Conservation (phyloP, 371 early-diverging fungal genomes). For the Lichtheimia hyalospora region DNA sequence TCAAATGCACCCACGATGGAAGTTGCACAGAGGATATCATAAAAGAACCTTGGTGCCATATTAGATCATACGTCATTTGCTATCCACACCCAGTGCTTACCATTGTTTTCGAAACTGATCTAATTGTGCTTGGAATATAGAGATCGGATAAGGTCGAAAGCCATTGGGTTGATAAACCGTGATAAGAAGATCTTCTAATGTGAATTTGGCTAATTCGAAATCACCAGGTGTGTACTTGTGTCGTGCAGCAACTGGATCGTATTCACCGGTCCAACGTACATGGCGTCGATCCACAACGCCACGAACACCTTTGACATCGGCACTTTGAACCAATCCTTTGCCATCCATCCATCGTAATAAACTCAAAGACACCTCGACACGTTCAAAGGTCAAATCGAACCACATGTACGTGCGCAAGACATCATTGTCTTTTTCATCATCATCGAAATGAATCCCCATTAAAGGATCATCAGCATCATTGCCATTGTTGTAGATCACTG, state of each 20-base stretch:
- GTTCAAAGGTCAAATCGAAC: slow-evolving; percentile 83
- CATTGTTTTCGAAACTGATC: slow-evolving; percentile 88
- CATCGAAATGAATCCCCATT: slow-evolving; percentile 40
- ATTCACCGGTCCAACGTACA: slow-evolving; percentile 75
- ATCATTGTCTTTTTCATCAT: slow-evolving; percentile 44
- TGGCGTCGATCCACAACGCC: slow-evolving; percentile 89
- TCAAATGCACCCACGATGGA: slow-evolving; percentile 93
- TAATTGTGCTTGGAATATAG: slow-evolving; percentile 84
- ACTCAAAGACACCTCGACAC: slow-evolving; percentile 84
- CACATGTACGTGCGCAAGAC: slow-evolving; percentile 49
- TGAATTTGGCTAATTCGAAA: slow-evolving; percentile 82
- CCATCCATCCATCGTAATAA: slow-evolving; percentile 92
- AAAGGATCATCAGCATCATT: slow-evolving; percentile 35
- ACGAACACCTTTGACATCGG: slow-evolving; percentile 82
- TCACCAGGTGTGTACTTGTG: slow-evolving; percentile 74
- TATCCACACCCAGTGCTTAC: slow-evolving; percentile 25
- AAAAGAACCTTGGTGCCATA: slow-evolving; percentile 51
- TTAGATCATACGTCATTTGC: background rate
- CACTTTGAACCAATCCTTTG: slow-evolving; percentile 85
- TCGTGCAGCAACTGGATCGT: slow-evolving; percentile 61
- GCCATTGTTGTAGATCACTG: slow-evolving; percentile 4
- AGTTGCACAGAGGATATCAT: slow-evolving; percentile 88
- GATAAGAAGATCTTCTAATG: slow-evolving; percentile 62
- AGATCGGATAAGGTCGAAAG: slow-evolving; percentile 87
- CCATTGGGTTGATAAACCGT: slow-evolving; percentile 77